Evolutionary conservation across 331 rosid species (phyloP).

Genomic region (Pyrus hybrid): DNA sequence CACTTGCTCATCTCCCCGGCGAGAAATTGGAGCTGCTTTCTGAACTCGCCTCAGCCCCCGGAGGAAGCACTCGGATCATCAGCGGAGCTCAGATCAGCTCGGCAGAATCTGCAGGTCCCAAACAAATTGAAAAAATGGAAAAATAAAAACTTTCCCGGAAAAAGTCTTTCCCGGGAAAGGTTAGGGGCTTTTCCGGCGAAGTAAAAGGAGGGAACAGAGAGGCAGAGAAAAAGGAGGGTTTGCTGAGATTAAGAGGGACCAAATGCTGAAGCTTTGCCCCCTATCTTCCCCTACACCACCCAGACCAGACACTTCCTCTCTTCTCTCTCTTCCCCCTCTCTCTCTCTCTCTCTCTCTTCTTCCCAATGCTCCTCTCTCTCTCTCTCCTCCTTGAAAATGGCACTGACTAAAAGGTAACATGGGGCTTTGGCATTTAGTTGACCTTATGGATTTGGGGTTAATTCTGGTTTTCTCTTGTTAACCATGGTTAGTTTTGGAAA

Average conservation of each 20-base stretch:
- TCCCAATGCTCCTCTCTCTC: background rate
- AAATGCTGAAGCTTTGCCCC: conserved; percentile 55
- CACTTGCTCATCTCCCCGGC: conserved; percentile 23
- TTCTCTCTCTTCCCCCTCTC: background rate
- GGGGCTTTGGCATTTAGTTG: conserved; percentile 9
- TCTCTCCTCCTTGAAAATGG: conserved; percentile 4
- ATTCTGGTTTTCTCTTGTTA: background rate
- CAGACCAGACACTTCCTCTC: conserved; percentile 36
- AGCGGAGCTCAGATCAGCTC: conserved; percentile 29
- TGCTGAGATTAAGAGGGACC: conserved; percentile 46
- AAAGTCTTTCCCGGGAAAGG: conserved; percentile 3
- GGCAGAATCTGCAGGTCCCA: background rate
- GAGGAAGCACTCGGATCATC: conserved; percentile 3
- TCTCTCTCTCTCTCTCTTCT: background rate
- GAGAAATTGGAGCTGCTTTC: background rate
- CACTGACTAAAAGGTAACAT: conserved; percentile 13
- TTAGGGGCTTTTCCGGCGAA: conserved; percentile 1
- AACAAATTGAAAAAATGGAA: background rate
- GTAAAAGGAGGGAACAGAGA: conserved; percentile 10
- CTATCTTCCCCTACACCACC: conserved; percentile 47
- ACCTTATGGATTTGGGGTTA: background rate
- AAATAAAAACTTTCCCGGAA: background rate
- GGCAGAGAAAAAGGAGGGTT: conserved; percentile 21
- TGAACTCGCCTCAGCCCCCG: background rate
- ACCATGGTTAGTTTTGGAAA: background rate